Percentiles rank a stretch among this genome's conserved stretches.
phyloP scores from a whole-genome alignment of 345 rosid genomes.

The Salix dunnii region DNA sequence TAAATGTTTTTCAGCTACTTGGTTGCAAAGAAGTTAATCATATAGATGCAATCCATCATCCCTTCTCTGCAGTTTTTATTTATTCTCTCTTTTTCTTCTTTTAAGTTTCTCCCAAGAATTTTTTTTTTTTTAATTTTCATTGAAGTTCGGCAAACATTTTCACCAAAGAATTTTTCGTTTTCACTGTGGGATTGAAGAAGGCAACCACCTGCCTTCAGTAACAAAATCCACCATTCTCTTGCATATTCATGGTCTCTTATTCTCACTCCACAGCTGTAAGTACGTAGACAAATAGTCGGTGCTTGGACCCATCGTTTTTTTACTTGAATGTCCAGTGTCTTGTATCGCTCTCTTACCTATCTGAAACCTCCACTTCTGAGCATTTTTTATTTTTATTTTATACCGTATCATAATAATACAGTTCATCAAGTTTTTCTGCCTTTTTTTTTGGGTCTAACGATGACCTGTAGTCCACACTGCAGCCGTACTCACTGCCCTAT shows the following conservation, averaged over 20 bases:
- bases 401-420: background rate
- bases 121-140: background rate
- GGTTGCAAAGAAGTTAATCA: no score
- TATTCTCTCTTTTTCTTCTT: no score
- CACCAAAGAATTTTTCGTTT: no score
- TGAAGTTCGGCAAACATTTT: background rate
- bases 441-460: constrained; percentile 9
- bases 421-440: background rate
- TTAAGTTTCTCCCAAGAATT: no score
- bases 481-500: background rate
- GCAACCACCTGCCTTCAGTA: background rate
- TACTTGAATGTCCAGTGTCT: background rate
- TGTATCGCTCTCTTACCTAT: constrained; percentile 16
- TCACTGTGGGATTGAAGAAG: background rate
- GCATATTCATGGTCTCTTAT: background rate
- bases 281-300: constrained; percentile 41
- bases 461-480: constrained; percentile 47
- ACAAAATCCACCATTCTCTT: background rate
- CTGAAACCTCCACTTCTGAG: background rate
- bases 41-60: no score
- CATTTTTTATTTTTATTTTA: background rate
- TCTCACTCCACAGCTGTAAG: constrained; percentile 36
- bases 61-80: no score
- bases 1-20: no score
- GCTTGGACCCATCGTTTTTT: constrained; percentile 10